Conservation (phyloP, 345 rosid species). For the Citrus inodora region DNA sequence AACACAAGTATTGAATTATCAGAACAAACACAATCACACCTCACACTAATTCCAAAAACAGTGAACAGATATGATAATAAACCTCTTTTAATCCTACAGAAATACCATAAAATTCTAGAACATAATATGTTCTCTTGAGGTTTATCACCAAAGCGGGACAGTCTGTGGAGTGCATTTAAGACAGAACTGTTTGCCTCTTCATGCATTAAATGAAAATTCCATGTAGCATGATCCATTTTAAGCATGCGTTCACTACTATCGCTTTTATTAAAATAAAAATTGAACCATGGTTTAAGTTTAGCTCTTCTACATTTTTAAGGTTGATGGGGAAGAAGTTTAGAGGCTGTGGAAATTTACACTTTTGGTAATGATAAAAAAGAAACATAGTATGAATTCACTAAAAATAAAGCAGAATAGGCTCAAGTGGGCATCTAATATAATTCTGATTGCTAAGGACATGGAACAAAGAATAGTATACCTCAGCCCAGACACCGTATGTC, state of each 20-base stretch:
- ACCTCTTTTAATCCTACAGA: not conserved
- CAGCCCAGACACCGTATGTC: slow-evolving; percentile 87
- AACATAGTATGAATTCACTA: not conserved
- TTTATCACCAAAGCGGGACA: too few relatives aligned
- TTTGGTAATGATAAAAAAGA: not conserved
- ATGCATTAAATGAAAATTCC: not conserved
- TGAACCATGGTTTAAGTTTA: not conserved
- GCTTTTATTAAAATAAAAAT: not conserved
- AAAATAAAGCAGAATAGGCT: too few relatives aligned
- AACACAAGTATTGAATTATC: not conserved
- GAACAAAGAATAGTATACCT: slow-evolving; percentile 45
- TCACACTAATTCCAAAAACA: not conserved
- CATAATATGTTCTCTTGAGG: too few relatives aligned
- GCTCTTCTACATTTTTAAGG: not conserved
- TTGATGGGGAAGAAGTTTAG: not conserved
- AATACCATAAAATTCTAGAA: not conserved
- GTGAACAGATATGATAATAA: not conserved
- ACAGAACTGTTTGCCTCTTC: too few relatives aligned
- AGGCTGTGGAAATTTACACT: not conserved
- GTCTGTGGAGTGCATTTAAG: too few relatives aligned
- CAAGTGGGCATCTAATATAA: not conserved
- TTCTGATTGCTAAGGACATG: not conserved
- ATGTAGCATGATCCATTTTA: not conserved
- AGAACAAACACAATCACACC: not conserved
- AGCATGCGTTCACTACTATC: not conserved